Base-by-base conservation (phyloP, 805 yeast genomes). In the Yamadazyma paraphyllophila region DNA sequence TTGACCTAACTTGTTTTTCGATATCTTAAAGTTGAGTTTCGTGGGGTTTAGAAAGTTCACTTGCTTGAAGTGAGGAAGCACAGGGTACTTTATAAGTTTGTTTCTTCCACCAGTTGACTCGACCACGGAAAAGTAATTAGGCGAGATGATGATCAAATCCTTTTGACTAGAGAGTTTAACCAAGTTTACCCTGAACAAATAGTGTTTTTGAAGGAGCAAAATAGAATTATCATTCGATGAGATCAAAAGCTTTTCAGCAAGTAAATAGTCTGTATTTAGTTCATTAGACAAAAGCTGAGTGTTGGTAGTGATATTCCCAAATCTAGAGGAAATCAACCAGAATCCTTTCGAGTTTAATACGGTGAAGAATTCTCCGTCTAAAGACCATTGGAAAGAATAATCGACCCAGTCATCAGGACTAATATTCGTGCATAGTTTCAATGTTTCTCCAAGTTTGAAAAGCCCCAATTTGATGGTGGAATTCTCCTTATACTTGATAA, bases 261-360 rank as follows among this genome's bases (percentile, higher is more conserved):
- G 11, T 14, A 40, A 17, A 36, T 20, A 43, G 14, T 45, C 42
- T 12, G 20, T 8, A 25, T 41, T 41, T 20, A 36, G 17, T 37
- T 66, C 72, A 25, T 56, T 53, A 2, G 53, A 46, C 1, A 59
- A 45, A 26, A 55, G 56, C 4, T 41, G 39, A 1, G 71, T 62
- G 43, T 60, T 61, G 47, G 67, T 69, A 5, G 59, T 48, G 4
- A 49, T 44, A 26, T 58, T 55, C 2, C 76, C 76, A 47, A 69
- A 68, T 47, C 60, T 63, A 4, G 74, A 62, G 32, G 56, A 49
- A 13, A 69, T 49, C 13, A 57, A 53, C 74, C 74, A 71, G 32
- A 43, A 41, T 1, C 61, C 62, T 16, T 60, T 47, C 3, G 41
- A 29, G 45, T 59, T 54, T 6, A 60, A 46, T 5, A 58, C 25